phyloP scores from a whole-genome alignment of 768 basidiomycete species.

The Pleurotus tuber-regium region DNA sequence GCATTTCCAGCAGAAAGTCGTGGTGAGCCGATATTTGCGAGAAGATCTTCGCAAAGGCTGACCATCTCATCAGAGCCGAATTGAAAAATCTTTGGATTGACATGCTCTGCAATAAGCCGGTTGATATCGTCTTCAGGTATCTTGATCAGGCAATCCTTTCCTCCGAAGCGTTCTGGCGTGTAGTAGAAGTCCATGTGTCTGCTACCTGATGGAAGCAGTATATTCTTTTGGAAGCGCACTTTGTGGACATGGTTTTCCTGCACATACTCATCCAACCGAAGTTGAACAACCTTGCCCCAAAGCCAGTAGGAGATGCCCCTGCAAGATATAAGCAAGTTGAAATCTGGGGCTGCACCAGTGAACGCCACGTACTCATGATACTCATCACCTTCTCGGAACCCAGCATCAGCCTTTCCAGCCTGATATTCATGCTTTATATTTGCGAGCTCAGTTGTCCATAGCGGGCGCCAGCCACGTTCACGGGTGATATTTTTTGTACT shows the following conservation, averaged over 20 bases:
- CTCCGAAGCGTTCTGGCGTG: conserved; percentile 17
- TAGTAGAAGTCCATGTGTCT: conserved; percentile 21
- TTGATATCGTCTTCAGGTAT: conserved; percentile 18
- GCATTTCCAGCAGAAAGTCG: conserved; percentile 12
- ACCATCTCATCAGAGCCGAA: conserved; percentile 20
- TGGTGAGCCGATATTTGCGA: conserved; percentile 16
- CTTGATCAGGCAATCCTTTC: conserved; percentile 16
- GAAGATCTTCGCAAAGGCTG: conserved; percentile 13
- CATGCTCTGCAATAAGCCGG: conserved; percentile 15
- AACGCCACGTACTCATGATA: conserved; percentile 21
- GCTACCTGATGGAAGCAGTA: conserved; percentile 21
- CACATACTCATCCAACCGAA: conserved; percentile 14
- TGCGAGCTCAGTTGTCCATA: conserved; percentile 23
- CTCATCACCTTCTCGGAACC: conserved; percentile 17
- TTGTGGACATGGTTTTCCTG: conserved; percentile 16
- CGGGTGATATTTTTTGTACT: conserved; percentile 28
- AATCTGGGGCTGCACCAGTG: background rate
- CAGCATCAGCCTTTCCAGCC: conserved; percentile 16
- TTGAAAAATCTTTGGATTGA: conserved; percentile 17
- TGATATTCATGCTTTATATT: conserved; percentile 22
- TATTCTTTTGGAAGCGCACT: conserved; percentile 19
- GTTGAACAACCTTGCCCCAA: conserved; percentile 23
- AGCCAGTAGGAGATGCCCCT: conserved; percentile 22
- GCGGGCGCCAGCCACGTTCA: conserved; percentile 24
- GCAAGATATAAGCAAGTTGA: background rate